Evolutionary conservation across 2,329 filamentous ascomycete genomes (phyloP).

Genomic region (Iodosphaeria phyllophila): DNA sequence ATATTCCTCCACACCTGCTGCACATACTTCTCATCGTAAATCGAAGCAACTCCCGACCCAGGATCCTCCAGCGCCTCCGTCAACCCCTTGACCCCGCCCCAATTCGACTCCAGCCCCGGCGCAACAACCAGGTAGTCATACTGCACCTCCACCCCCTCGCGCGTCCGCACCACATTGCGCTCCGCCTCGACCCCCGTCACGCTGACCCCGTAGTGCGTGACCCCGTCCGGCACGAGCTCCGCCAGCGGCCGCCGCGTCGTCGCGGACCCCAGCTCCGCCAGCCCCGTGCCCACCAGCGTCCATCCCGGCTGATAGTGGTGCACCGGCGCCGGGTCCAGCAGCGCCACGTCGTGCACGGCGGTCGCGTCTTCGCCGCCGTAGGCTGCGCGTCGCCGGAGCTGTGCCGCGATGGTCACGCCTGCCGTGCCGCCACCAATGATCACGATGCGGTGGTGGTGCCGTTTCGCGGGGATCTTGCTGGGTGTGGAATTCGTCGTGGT

Average conservation of each 20-base stretch:
- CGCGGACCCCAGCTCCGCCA: conserved; percentile 12
- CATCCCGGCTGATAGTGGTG: conserved; percentile 20
- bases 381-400: conserved; percentile 28
- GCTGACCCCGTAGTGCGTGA: conserved; percentile 15
- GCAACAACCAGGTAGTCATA: conserved; percentile 19
- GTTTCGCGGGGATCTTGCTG: too few species aligned
- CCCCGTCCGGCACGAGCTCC: conserved; percentile 13
- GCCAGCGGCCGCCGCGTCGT: conserved; percentile 11
- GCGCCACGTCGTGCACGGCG: conserved; percentile 16
- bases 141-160: conserved; percentile 15
- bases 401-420: conserved; percentile 46
- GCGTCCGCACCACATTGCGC: conserved; percentile 16
- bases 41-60: conserved; percentile 16
- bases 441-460: conserved; percentile 39
- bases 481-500: too few species aligned
- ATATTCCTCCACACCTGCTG: conserved; percentile 16
- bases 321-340: conserved; percentile 14
- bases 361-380: too few species aligned
- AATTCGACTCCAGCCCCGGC: conserved; percentile 17
- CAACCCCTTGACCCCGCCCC: conserved; percentile 15
- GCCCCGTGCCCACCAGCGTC: conserved; percentile 18
- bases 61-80: conserved; percentile 15
- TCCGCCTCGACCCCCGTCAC: conserved; percentile 16
- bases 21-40: conserved; percentile 17
- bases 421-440: conserved; percentile 49